A percentile compares a stretch with the other conserved stretches of the same genome.
These are phyloP conservation scores for Phytophthora cajani DNA, from an alignment of 352 stramenopile genomes.

Conservation along the genomic window DNA sequence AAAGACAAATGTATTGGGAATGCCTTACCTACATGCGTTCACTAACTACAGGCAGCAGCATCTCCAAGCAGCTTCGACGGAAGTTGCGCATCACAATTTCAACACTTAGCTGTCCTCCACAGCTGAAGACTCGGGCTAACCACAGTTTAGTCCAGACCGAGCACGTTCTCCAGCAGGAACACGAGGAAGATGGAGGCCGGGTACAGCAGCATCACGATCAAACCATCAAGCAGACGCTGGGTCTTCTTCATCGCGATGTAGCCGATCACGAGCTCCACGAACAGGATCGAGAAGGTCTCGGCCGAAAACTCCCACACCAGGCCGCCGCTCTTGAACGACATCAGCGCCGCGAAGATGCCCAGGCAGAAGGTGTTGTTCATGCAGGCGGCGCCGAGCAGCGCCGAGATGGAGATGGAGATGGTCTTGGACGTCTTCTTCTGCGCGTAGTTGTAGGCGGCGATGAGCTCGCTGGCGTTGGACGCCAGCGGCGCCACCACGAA, in stretches of 20 bases:
- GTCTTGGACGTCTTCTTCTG: constrained; percentile 98
- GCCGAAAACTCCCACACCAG: constrained; percentile 98
- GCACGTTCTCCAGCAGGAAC: constrained; percentile 91
- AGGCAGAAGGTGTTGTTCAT: constrained; percentile 99
- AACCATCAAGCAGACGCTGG: constrained; percentile 84
- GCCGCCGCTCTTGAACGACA: constrained; percentile 92
- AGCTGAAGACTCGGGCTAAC: constrained; percentile 8
- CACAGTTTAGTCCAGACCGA: constrained; percentile 89
- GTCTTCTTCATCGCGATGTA: constrained; percentile 87
- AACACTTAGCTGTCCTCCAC: constrained; percentile 8
- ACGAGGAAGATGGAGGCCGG: constrained; percentile 94
- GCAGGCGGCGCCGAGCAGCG: constrained; percentile 94
- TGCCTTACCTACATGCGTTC: not conserved
- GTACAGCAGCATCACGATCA: constrained; percentile 92
- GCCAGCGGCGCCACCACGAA: constrained; percentile 97
- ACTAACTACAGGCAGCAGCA: not conserved
- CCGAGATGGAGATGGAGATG: constrained; percentile 96
- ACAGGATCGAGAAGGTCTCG: constrained; percentile 97
- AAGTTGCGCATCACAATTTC: constrained; percentile 4
- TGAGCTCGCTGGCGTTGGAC: constrained; percentile 98
- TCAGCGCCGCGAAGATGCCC: constrained; percentile 97
- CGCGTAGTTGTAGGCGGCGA: constrained; percentile 97
- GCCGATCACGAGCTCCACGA: constrained; percentile 93
- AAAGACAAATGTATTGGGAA: too few relatives aligned
- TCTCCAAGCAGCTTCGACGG: not conserved